A percentile compares a stretch with the other conserved stretches of the same genome.
phyloP scores from a whole-genome alignment of 1,284 basidiomycete genomes.

The Hemileia vastatrix region DNA sequence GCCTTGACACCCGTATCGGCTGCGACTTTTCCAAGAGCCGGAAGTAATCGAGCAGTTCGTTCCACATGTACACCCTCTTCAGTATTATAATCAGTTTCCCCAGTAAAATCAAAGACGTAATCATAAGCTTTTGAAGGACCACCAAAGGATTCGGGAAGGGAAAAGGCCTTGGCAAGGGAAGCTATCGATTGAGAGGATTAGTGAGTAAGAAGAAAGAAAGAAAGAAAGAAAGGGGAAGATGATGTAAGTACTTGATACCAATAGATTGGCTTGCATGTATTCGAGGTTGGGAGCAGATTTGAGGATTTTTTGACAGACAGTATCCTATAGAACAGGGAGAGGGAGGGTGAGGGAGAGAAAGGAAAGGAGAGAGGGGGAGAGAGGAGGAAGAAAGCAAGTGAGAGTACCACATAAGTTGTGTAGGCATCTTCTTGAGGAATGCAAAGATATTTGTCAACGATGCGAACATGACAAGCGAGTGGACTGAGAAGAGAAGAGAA shows the following conservation, averaged over 20 bases:
- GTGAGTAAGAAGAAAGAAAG: not conserved
- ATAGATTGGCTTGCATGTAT: constrained; percentile 29
- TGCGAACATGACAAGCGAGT: constrained; percentile 19
- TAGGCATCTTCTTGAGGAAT: constrained; percentile 24
- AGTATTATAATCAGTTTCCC: constrained; percentile 23
- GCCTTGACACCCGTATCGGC: constrained; percentile 14
- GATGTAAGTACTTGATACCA: constrained; percentile 12
- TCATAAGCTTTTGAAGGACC: constrained; percentile 10
- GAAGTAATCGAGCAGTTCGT: constrained; percentile 18
- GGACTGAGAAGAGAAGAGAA: constrained; percentile 1
- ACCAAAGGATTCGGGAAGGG: constrained; percentile 9
- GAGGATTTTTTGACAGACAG: constrained; percentile 24
- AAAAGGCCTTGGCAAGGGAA: constrained; percentile 20
- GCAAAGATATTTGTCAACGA: constrained; percentile 24
- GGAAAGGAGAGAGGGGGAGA: not conserved
- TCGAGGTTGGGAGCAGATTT: constrained; percentile 26
- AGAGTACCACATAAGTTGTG: constrained; percentile 22
- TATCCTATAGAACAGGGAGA: constrained; percentile 10
- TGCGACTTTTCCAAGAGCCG: constrained; percentile 16
- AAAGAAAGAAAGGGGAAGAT: not conserved
- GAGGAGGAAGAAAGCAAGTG: not conserved
- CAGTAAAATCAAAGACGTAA: constrained; percentile 23
- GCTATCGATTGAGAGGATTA: not conserved
- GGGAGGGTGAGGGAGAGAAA: not conserved
- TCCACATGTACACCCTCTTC: constrained; percentile 23